Evolutionary conservation across 257 asterid genomes (phyloP), one percentile per base, ranked within the genome.

Genomic region (Nicotiana otophora): DNA sequence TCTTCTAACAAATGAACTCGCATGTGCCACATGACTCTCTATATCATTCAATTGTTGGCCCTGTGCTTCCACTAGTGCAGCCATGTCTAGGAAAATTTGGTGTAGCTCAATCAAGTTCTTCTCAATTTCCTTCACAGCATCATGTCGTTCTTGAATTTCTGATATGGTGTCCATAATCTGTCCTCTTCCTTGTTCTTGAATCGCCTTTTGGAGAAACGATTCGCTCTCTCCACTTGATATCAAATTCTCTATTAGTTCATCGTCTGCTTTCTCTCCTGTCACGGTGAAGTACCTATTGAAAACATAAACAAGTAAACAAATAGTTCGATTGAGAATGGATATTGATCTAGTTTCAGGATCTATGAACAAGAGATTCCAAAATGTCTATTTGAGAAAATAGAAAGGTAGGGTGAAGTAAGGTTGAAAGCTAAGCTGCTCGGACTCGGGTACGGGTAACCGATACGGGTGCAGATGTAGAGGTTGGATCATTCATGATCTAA

Each of bases 181-280:
- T 33, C 90, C 90, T 3, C 87, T 78, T 0, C 90, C 90, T 61
- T 87, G 90, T 36, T 87, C 88, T 75, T 87, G 90, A 65, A 87
- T 87, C 17, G 90, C 90, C 81, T 87, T 85, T 70, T 87, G 90
- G 6, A 87, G 76, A 57, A 87, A 87, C 1, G 87, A 65, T n/a
- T 87, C 90, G 46, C 90, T 85, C 81, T 87, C 90, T 10, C 90
- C 90, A 15, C 90, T 87, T 36, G 90, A 87, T 10, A 87, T 87
- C 81, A 87, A 70, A 33, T 87, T 85, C 69, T 87, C 90, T 9
- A 87, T 87, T 55, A 87, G 23, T 4, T 87, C 90, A 0, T 87
- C 90, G 6, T 85, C 68, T 1, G 90, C 65, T 80, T 83, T 83
- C 78, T 87, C 88, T 11, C 90, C 90, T 0, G 90, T 87, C 20